These are phyloP conservation scores for Thelonectria olida DNA, from an alignment of 2,329 filamentous ascomycete species.

Conservation along the genomic window DNA sequence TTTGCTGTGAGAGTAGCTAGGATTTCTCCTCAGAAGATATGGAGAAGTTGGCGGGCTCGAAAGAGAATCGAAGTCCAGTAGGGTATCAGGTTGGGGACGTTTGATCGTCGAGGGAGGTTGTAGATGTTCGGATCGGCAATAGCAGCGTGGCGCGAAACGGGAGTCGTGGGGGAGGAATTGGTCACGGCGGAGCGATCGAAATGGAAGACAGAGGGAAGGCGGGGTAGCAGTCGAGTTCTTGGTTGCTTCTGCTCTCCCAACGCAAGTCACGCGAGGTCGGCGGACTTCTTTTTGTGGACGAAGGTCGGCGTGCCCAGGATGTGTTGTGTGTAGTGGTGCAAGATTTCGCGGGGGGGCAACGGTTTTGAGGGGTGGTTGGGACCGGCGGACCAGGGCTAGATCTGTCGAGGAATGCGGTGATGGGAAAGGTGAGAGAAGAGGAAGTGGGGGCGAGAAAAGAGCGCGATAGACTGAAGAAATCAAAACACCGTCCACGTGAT, in stretches of 20 bases:
- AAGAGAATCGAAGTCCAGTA: not conserved
- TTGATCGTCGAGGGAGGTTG: conserved; percentile 16
- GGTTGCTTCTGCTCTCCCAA: conserved; percentile 3
- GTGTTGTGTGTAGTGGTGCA: conserved; percentile 25
- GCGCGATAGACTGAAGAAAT: conserved; percentile 4
- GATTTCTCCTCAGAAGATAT: not conserved
- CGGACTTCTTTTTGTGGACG: conserved; percentile 27
- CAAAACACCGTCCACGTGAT: not conserved
- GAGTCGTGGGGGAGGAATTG: conserved; percentile 25
- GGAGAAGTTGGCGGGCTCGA: not conserved
- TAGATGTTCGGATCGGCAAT: not conserved
- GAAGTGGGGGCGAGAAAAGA: conserved; percentile 8
- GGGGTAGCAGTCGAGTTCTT: not conserved
- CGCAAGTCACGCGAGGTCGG: conserved; percentile 36
- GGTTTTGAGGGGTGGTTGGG: conserved; percentile 32
- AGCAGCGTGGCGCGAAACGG: not conserved
- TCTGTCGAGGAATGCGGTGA: conserved; percentile 23
- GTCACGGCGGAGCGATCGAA: not conserved
- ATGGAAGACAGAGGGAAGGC: not conserved
- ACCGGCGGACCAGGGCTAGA: conserved; percentile 19
- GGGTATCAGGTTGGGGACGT: not conserved
- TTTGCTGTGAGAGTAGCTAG: conserved; percentile 1
- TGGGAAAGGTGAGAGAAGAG: conserved; percentile 5
- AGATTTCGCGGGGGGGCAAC: conserved; percentile 38
- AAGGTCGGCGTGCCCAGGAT: conserved; percentile 33